Base-by-base conservation (phyloP, 257 asterid genomes). In the Jaltomata sinuosa region DNA sequence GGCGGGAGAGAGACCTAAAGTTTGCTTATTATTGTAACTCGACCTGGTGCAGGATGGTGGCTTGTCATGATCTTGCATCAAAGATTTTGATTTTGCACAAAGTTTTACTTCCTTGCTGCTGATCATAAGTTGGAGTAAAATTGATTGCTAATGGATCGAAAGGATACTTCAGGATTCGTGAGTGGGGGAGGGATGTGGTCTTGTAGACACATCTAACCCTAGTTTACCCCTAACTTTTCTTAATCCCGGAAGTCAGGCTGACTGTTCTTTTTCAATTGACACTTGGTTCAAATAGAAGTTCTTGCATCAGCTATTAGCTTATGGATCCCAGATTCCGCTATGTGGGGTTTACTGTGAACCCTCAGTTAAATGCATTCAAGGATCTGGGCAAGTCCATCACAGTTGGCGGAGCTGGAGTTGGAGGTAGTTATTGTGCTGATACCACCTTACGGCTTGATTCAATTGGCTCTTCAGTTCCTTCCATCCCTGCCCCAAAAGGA, bases 111-210 rank as follows among this genome's bases (percentile, higher is more conserved):
- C 64, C 69, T 74, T 84, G 50, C 85, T 88, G 88, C 79, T 90
- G 86, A 88, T 53, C 79, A 71, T 54, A 57, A 82, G 79, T 65
- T 83, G 52, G n/a, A 83, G 83, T 67, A 65, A 68, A 76, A 29
- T 67, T 22, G 69, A 67, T 16, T 83, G 53, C 85, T 79, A 89
- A 96, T 96, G 99, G 99, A 96, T 87, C 93, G 99, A 38, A 88
- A 93, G 85, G 99, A 96, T 90, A 96, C 99, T 72, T 96, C 98
- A 1, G 99, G 99, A 83, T 96, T 96, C 87, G 99, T 96, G 18
- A 96, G 99, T 62, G 99, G 99, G 86, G 99, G 99, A 81, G 92
- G 86, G 91, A 83, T 92, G 96, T 85, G 49, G 94, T 90, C 92
- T 85, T 89, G 81, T 67, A 55, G 97, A 88, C 94, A 85, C 94